Evolutionary conservation across 2,329 filamentous ascomycete species (phyloP), one percentile per base, ranked within the genome.

Genomic region (Pestalotiopsis sp.): DNA sequence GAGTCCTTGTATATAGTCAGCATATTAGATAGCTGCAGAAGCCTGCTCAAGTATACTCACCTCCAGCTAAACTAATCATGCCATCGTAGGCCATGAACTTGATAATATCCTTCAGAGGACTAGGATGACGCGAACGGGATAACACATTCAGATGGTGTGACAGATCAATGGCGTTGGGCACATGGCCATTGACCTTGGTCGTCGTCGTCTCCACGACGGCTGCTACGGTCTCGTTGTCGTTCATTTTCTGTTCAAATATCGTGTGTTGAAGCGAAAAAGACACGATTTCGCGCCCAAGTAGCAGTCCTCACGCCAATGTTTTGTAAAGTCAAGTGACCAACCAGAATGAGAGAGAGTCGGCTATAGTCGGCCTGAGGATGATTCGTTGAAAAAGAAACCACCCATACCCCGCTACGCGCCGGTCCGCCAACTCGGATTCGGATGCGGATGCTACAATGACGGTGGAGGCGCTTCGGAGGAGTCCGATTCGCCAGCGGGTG

Each of bases 101-200:
- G 68, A 79, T 74, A 25, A 79, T 79, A 49, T 79, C 77, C 63
- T 79, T 79, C 4, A 79, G 69, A 1, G 78, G 78, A 6, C 74
- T 77, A 0, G 75, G 75, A 63, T 78, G 77, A 0, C 78, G 69
- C 25, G 76, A 70, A 36, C 72, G 74, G 69, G 74, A 77, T 62
- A 75, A 73, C 12, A 66, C 31, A 58, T 79, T 79, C 68, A 79
- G 69, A 59, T 79, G 78, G 63, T 78, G 78, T 1, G 75, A 75
- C 5, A 78, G 61, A 65, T 79, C 76, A n/a, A 74, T 69, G 3
- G 64, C 64, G 9, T 36, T 20, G 27, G 45, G n/a, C 14, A 25
- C 25, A 17, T 66, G 23, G 11, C 49, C 41, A 36, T 27, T 25
- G n/a, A 20, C 38, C 13, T 65, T 52, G 39, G 17, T 17, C 36